Evolutionary conservation across 2,329 filamentous ascomycete genomes (phyloP), one percentile per base, ranked within the genome.

Genomic region (Ascomycota sp.): DNA sequence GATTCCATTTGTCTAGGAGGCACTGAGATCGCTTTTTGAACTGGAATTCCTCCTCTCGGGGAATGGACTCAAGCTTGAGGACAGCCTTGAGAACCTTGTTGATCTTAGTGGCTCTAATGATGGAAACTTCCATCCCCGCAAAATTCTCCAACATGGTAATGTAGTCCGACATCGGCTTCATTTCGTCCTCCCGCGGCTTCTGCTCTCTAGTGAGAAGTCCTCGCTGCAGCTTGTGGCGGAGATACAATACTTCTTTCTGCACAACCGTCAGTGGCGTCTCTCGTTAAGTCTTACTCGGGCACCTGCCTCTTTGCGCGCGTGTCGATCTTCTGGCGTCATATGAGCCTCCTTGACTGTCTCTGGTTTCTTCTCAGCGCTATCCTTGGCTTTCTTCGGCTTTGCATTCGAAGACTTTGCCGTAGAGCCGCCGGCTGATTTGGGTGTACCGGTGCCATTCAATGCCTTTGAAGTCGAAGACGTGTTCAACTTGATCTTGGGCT

Each of bases 61-160:
- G 84, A 43, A 98, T 92, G 4, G 66, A 66, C 30, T 75, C 68
- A 7, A 98, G 64, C 61, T 92, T 93, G 46, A 93, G 62, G 43
- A 98, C 89, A 5, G 77, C 83, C 60, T 91, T 92, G 37, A 98
- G 66, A 9, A 98, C 86, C 61, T 98, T 98, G 70, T 95, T 86
- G 56, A 98, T 93, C 66, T 95, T 98, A 40, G 89, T 98, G 10
- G 61, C 64, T 41, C 80, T 73, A 47, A 95, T 92, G 45, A 93
- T 89, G 42, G 73, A 72, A 25, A 79, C 81, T 51, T 95, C 86
- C 5, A 95, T 68, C 41, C 92, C 79, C 1, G 70, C 59, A 52
- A 63, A 76, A 7, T 64, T 68, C 57, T 98, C 89, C 6, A 98
- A 68, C 53, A 91, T 81, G 25, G 64, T 67, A 37, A 91, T 63